Percentiles rank a stretch among this genome's conserved stretches.
phyloP scores from a whole-genome alignment of 2,329 filamentous ascomycete species.

The Triangularia verruculosa region DNA sequence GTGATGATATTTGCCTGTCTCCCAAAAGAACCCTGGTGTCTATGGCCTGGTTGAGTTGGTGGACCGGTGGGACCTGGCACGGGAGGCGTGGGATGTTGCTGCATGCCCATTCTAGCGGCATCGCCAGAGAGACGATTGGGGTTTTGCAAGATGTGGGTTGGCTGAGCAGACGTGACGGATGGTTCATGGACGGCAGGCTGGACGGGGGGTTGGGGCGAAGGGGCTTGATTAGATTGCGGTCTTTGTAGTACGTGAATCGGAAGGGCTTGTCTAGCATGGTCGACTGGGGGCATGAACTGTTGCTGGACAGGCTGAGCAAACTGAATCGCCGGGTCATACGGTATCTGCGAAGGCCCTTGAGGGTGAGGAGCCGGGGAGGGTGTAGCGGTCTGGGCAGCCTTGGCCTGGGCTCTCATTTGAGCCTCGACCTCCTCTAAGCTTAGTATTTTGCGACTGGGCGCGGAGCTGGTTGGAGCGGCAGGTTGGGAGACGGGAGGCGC shows the following conservation, averaged over 20 bases:
- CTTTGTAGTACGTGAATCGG: constrained; percentile 56
- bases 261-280: constrained; percentile 27
- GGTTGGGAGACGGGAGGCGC: constrained; percentile 34
- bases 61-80: constrained; percentile 25
- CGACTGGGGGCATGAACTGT: constrained; percentile 20
- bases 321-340: constrained; percentile 25
- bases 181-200: constrained; percentile 30
- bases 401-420: constrained; percentile 72
- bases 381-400: constrained; percentile 42
- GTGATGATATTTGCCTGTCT: constrained; percentile 51
- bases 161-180: constrained; percentile 46
- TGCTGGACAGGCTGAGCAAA: constrained; percentile 25
- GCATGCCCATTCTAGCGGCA: constrained; percentile 35
- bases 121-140: constrained; percentile 63
- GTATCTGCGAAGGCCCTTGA: constrained; percentile 31
- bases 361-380: constrained; percentile 30
- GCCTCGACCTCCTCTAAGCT: constrained; percentile 97
- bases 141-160: constrained; percentile 77
- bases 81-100: constrained; percentile 31
- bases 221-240: constrained; percentile 44
- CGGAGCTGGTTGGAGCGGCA: constrained; percentile 32
- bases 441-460: constrained; percentile 72
- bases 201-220: constrained; percentile 34
- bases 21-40: constrained; percentile 55
- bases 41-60: constrained; percentile 34